Percentiles rank a stretch among this genome's conserved stretches.
phyloP scores from a whole-genome alignment of 495 filamentous ascomycete genomes.

The Penicillium parvum region DNA sequence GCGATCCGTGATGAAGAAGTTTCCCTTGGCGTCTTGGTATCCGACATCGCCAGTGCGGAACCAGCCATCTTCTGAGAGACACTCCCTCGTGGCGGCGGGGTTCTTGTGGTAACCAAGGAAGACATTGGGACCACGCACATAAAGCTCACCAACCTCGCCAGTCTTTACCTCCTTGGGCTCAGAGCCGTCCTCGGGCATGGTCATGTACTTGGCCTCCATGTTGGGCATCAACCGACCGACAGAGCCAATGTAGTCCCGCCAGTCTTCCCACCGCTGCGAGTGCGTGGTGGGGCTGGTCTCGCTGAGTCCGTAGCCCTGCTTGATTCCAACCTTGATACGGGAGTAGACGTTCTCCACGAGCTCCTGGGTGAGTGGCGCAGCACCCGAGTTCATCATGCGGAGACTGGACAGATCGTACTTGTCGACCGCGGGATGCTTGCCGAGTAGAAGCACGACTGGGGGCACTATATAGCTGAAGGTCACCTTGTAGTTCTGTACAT shows the following conservation, averaged over 20 bases:
- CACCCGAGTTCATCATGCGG: constrained; percentile 83
- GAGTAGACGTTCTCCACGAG: constrained; percentile 74
- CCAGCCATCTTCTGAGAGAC: constrained; percentile 56
- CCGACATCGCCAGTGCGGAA: constrained; percentile 65
- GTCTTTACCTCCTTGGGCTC: constrained; percentile 53
- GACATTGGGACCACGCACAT: constrained; percentile 57
- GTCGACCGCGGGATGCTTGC: constrained; percentile 69
- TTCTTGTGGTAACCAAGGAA: constrained; percentile 75
- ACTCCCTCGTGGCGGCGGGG: constrained; percentile 60
- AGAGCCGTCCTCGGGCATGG: constrained; percentile 49
- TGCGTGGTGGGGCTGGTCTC: constrained; percentile 58
- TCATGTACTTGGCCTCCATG: constrained; percentile 74
- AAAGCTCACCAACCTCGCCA: constrained; percentile 65
- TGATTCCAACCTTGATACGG: constrained; percentile 69
- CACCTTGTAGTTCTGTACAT: constrained; percentile 68
- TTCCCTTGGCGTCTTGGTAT: constrained; percentile 54
- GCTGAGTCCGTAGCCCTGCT: constrained; percentile 88
- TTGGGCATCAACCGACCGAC: constrained; percentile 79
- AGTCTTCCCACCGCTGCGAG: constrained; percentile 68
- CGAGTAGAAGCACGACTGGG: constrained; percentile 74
- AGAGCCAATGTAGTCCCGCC: constrained; percentile 71
- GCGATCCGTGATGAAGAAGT: constrained; percentile 76
- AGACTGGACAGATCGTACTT: constrained; percentile 79
- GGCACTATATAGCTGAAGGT: constrained; percentile 83
- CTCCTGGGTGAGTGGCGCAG: constrained; percentile 81